Evolutionary conservation across 352 stramenopile species (phyloP), one percentile per base, ranked within the genome.

Genomic region (Pythium utonaiense): DNA sequence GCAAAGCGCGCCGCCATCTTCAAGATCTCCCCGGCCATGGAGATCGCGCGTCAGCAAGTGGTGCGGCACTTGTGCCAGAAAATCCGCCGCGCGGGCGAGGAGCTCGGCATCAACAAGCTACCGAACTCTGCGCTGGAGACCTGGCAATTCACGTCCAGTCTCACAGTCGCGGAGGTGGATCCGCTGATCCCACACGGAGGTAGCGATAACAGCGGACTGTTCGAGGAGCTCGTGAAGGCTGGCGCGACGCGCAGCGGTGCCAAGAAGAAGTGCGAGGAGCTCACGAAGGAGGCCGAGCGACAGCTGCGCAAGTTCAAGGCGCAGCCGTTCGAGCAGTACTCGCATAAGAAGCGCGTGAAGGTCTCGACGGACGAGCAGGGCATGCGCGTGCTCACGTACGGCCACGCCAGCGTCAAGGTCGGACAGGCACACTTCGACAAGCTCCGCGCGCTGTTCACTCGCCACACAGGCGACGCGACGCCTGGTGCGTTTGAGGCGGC

Each of bases 351-450:
- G 42, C 60, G 60, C 55, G 66, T 73, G 44, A 78, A 78, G 19
- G 62, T 81, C 36, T 51, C 42, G 36, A 38, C 55, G 5, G 70
- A 71, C 2, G 68, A 84, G 25, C 62, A 64, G 14, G 30, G 31
- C 25, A 71, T 82, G 72, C 50, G 48, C 17, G 71, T 81, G 48
- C 62, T 93, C 52, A 77, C 69, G 53, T 93, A 91, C 61, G 79
- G 84, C 42, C 75, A 79, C 56, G 64, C 69, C 55, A 86, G 63
- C 14, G 78, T 97, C 22, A 89, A 89, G 61, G 73, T 98, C 25
- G 96, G 93, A 60, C 65, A 67, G 9, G 62, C 64, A 3, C 92
- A 98, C 71, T 88, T 84, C 48, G 70, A 75, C 53, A 98, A 98
- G 70, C 74, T 98, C 30, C 76, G 86, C 27, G 59, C 61, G 22